phyloP scores from a whole-genome alignment of 305 asterid species.

The Solanum hybrid region DNA sequence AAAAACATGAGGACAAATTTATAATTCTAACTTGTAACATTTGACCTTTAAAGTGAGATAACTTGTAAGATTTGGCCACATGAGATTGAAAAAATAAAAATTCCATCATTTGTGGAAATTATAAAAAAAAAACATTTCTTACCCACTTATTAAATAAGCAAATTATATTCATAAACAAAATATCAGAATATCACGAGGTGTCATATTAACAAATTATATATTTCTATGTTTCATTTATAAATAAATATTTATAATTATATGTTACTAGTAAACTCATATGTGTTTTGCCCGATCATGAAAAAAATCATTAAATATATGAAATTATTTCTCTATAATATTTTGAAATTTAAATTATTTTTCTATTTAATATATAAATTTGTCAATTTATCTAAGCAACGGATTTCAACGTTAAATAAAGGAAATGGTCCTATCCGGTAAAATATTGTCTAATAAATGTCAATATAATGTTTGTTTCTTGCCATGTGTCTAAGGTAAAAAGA shows the following conservation, averaged over 20 bases:
- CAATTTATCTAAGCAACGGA: neutral
- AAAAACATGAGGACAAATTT: neutral
- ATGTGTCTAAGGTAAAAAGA: neutral
- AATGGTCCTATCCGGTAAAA: neutral
- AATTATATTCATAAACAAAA: no score
- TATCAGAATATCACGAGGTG: neutral
- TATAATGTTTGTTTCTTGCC: neutral
- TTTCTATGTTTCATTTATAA: no score
- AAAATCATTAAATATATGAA: no score
- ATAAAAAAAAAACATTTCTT: no score
- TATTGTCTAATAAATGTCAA: no score
- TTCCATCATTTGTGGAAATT: neutral
- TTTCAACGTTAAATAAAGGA: neutral
- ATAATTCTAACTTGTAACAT: neutral
- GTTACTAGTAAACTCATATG: neutral
- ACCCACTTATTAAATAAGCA: no score
- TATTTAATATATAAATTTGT: neutral
- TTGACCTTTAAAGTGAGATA: neutral
- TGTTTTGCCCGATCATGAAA: neutral
- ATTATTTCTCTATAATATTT: no score
- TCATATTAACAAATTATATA: no score
- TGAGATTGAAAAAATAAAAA: neutral
- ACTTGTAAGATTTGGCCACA: neutral
- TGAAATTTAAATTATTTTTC: no score
- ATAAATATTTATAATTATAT: no score